Conservation (phyloP, 306 rosid genomes). For the Psophocarpus tetragonolobus region DNA sequence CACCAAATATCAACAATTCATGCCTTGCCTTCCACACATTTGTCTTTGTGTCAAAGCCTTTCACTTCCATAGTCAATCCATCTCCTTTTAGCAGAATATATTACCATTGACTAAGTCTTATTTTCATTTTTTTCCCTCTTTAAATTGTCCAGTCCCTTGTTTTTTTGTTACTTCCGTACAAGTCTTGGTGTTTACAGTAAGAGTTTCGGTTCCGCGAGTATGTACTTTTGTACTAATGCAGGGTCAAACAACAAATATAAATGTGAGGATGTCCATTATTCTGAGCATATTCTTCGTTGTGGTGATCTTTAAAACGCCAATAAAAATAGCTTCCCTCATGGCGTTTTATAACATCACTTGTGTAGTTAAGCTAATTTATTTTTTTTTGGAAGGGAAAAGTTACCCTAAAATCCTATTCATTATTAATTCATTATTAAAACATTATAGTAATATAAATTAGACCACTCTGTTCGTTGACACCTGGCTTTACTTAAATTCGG, state of each 20-base stretch:
- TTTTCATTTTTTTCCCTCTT: neutral
- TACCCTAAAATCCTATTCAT: too few relatives aligned
- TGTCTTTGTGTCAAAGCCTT: neutral
- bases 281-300: neutral
- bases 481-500: neutral
- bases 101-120: neutral
- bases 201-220: neutral
- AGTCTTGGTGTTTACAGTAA: neutral
- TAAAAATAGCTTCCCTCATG: neutral
- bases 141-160: neutral
- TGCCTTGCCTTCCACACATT: neutral
- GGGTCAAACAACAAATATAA: neutral
- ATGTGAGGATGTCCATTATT: neutral
- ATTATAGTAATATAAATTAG: neutral
- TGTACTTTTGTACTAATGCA: neutral
- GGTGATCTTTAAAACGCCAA: neutral
- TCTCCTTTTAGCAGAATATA: neutral
- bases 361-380: neutral
- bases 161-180: neutral
- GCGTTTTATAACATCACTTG: neutral
- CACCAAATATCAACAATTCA: too few relatives aligned
- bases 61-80: neutral
- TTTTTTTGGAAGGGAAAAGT: too few relatives aligned
- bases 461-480: constrained; percentile 1
- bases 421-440: neutral